A percentile compares a stretch with the other conserved stretches of the same genome.
Evolutionary conservation across 2,329 filamentous ascomycete species (phyloP).

Genomic region (Epichloe bromicola): DNA sequence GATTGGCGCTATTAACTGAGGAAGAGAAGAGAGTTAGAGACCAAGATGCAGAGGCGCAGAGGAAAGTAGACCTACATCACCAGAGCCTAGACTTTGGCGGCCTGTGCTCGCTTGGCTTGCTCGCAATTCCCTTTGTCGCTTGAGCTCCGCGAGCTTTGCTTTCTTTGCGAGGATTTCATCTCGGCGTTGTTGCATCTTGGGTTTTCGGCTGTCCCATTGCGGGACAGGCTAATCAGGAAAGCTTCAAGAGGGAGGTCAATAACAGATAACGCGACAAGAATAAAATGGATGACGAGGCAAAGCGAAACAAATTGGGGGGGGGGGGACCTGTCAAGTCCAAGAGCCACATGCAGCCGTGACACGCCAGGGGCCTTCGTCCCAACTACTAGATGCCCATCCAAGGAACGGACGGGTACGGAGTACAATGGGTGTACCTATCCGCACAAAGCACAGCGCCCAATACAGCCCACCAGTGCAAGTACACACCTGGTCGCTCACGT

Average conservation of each 20-base stretch:
- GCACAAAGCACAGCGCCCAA: too few relatives aligned
- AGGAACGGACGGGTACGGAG: too few relatives aligned
- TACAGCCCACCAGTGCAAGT: neutral
- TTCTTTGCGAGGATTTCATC: slow-evolving; percentile 96
- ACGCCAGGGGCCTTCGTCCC: too few relatives aligned
- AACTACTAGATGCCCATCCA: too few relatives aligned
- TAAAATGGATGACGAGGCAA: neutral
- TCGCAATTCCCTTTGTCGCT: slow-evolving; percentile 76
- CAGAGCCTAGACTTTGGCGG: slow-evolving; percentile 54
- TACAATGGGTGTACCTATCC: too few relatives aligned
- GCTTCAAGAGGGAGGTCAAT: neutral
- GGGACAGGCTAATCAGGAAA: slow-evolving; percentile 17
- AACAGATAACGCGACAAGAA: neutral
- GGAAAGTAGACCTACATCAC: slow-evolving; percentile 48
- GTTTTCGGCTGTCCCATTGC: slow-evolving; percentile 34
- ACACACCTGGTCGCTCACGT: neutral
- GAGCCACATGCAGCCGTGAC: too few relatives aligned
- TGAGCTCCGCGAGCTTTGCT: slow-evolving; percentile 92
- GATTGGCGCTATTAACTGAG: slow-evolving; percentile 48
- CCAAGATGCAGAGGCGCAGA: neutral
- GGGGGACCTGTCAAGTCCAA: neutral
- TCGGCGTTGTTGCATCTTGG: slow-evolving; percentile 63
- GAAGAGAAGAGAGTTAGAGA: slow-evolving; percentile 5
- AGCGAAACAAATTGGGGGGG: neutral
- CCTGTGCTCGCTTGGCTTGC: slow-evolving; percentile 60